Base-by-base conservation (phyloP, 805 yeast species). In the Monosporozyma servazzii region DNA sequence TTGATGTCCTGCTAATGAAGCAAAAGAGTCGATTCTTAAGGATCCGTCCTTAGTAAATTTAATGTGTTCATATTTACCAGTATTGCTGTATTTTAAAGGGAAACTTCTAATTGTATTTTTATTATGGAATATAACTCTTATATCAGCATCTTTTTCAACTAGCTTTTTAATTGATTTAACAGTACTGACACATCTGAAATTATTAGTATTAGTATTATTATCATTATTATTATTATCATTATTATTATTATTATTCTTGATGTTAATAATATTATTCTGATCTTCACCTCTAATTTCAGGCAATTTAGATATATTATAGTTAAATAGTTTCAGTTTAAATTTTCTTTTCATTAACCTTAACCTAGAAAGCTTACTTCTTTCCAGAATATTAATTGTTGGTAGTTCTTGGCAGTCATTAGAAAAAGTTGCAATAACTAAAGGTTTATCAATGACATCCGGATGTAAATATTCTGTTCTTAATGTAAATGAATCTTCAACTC, bases 351-450 rank as follows among this genome's bases (percentile, higher is more conserved):
- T 59, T 25, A 67, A 30, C 40, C 53, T 51, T 20, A 58, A 18
- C 43, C 56, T 60, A 8, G 62, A 54, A 5, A 60, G 45, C 17
- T 50, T 59, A 41, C 57, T 62, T 36, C 54, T 58, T 50, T 64
- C 59, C 36, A 66, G 48, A 2, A 62, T 30, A 18, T 58, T 54
- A 2, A 66, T 55, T 20, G 58, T 52, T 2, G 69, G 68, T 6
- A 66, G 57, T n/a, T 53, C 41, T 3, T 53, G 33, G 48, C 67
- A 63, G 15, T 68, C 69, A 48, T 54, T 51, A 11, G 58, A 55
- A 45, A 65, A 66, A 2, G 62, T 56, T 11, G 67, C 64, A 23
- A 66, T 62, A 21, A 66, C 18, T 47, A 66, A 54, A 1, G 70
- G 70, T 47, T 64, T 66, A 39, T 43, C 48, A 30, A 52, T 59